phyloP scores from a whole-genome alignment of 805 yeast genomes.

The Dipodascus albidus region DNA sequence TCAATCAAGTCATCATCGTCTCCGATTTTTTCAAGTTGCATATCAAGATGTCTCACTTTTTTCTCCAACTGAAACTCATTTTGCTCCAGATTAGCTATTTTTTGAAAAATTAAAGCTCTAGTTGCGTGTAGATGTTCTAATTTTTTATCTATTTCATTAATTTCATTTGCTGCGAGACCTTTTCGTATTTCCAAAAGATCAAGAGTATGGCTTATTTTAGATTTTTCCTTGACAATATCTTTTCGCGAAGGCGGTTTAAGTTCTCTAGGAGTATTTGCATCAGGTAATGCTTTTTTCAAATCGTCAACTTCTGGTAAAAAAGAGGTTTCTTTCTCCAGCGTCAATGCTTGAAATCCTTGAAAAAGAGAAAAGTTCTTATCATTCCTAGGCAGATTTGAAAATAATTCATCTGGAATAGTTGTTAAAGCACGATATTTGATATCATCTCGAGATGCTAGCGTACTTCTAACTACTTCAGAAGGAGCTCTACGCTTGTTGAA shows the following conservation, averaged over 20 bases:
- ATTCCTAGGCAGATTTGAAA: constrained; percentile 38
- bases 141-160: constrained; percentile 49
- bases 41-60: constrained; percentile 9
- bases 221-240: constrained; percentile 29
- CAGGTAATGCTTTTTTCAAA: constrained; percentile 19
- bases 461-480: constrained; percentile 22
- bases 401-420: constrained; percentile 49
- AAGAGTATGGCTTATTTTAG: constrained; percentile 33
- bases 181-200: constrained; percentile 52
- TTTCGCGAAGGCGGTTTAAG: constrained; percentile 30
- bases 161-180: constrained; percentile 52
- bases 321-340: constrained; percentile 7
- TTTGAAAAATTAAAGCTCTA: constrained; percentile 44
- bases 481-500: constrained; percentile 22
- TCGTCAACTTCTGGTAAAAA: constrained; percentile 14
- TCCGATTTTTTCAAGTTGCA: constrained; percentile 6
- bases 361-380: constrained; percentile 37
- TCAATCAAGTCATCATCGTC: constrained; percentile 2
- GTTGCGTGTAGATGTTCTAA: constrained; percentile 39
- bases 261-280: constrained; percentile 32
- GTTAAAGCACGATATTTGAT: constrained; percentile 38
- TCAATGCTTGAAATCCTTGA: constrained; percentile 54
- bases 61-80: constrained; percentile 47
- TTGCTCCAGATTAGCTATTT: constrained; percentile 49
- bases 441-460: constrained; percentile 23